Evolutionary conservation across 1,139 yeast genomes (phyloP).

Genomic region (Diutina rugosa): DNA sequence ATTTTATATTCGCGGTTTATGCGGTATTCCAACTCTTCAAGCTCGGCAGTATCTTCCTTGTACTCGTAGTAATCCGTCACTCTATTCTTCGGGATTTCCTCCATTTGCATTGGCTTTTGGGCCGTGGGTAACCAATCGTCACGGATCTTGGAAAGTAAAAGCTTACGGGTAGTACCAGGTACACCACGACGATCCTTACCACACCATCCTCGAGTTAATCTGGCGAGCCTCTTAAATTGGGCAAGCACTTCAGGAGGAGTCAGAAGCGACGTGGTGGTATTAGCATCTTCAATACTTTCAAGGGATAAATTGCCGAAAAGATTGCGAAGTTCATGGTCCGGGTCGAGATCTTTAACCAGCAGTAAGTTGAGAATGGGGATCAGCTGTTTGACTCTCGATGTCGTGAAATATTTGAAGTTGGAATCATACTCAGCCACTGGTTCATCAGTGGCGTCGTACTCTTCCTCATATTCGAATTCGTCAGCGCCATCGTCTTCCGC

Average conservation of each 20-base stretch:
- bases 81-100: conserved; percentile 31
- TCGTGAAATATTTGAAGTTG: conserved; percentile 32
- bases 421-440: conserved; percentile 25
- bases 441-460: conserved; percentile 12
- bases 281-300: conserved; percentile 63
- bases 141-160: conserved; percentile 57
- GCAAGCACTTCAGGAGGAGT: conserved; percentile 54
- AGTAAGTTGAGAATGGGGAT: conserved; percentile 28
- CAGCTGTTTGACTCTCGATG: conserved; percentile 23
- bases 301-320: conserved; percentile 64
- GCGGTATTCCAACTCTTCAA: conserved; percentile 14
- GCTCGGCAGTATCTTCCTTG: conserved; percentile 19
- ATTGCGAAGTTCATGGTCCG: conserved; percentile 64
- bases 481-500: conserved; percentile 7
- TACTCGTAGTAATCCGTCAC: conserved; percentile 25
- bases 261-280: conserved; percentile 44
- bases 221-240: conserved; percentile 49
- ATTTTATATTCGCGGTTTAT: conserved; percentile 28
- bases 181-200: conserved; percentile 63
- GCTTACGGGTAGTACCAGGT: conserved; percentile 61
- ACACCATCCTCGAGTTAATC: conserved; percentile 68
- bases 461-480: conserved; percentile 11
- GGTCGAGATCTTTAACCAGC: conserved; percentile 50
- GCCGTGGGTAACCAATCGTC: conserved; percentile 76
- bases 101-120: conserved; percentile 52